phyloP scores from a whole-genome alignment of 2,329 filamentous ascomycete genomes.

The Aspergillus terreus region DNA sequence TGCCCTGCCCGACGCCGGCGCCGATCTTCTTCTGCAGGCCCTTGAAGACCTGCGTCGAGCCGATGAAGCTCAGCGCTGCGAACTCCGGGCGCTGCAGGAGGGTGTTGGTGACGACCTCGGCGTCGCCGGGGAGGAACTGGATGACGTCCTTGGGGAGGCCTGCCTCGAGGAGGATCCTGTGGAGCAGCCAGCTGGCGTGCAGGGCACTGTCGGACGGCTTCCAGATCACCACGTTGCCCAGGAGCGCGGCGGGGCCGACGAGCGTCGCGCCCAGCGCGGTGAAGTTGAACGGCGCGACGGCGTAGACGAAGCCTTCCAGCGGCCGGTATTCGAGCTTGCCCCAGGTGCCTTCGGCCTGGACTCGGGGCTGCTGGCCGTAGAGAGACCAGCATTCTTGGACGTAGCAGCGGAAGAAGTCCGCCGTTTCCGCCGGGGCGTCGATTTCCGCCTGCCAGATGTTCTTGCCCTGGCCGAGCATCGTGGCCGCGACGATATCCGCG shows the following conservation, averaged over 20 bases:
- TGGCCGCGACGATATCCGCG: constrained; percentile 91
- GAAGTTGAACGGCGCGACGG: constrained; percentile 93
- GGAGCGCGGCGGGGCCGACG: constrained; percentile 74
- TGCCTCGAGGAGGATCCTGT: constrained; percentile 84
- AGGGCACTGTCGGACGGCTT: constrained; percentile 86
- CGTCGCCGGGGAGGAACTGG: constrained; percentile 86
- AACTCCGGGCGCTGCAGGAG: constrained; percentile 75
- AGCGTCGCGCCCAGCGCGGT: constrained; percentile 90
- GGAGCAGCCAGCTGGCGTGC: constrained; percentile 81
- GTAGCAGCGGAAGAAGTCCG: constrained; percentile 86
- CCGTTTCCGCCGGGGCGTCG: constrained; percentile 84
- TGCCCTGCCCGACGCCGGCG: constrained; percentile 71
- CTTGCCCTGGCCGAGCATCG: constrained; percentile 95
- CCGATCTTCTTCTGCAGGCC: constrained; percentile 83
- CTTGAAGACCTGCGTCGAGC: constrained; percentile 86
- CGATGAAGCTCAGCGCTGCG: constrained; percentile 86
- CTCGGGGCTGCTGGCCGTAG: constrained; percentile 76
- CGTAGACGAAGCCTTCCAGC: constrained; percentile 94
- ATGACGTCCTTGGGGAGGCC: constrained; percentile 84
- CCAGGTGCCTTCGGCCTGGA: constrained; percentile 59
- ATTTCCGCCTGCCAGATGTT: constrained; percentile 99
- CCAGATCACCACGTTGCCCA: constrained; percentile 94
- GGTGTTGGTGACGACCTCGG: constrained; percentile 73
- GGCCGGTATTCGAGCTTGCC: constrained; percentile 73
- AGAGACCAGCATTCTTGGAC: constrained; percentile 89